phyloP scores from a whole-genome alignment of 139 green algal genomes.

The Chlorella sp. region DNA sequence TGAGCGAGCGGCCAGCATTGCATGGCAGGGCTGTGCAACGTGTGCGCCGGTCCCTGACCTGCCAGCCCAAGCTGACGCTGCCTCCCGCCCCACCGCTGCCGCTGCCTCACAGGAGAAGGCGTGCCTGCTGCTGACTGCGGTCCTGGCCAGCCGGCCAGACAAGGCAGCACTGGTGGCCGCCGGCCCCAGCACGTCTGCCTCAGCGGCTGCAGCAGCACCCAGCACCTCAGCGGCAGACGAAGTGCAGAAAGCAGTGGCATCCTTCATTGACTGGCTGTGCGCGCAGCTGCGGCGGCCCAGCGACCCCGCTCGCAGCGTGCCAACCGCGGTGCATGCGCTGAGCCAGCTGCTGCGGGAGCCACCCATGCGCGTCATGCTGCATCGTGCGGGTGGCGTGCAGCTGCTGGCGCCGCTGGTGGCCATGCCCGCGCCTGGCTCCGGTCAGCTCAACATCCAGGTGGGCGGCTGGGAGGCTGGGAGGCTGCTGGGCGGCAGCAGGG shows the following conservation, averaged over 20 bases:
- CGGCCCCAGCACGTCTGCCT: background rate
- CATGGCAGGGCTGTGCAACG: too few relatives aligned
- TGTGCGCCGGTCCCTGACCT: too few relatives aligned
- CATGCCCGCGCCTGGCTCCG: conserved; percentile 43
- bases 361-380: conserved; percentile 72
- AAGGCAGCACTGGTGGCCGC: conserved; percentile 46
- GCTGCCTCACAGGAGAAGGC: conserved; percentile 69
- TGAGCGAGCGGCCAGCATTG: too few relatives aligned
- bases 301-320: conserved; percentile 65
- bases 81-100: too few relatives aligned
- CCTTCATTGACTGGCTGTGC: conserved; percentile 90
- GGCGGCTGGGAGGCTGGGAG: too few relatives aligned
- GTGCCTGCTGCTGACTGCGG: conserved; percentile 70
- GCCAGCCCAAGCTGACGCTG: too few relatives aligned
- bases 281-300: conserved; percentile 85
- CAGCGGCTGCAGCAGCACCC: conserved; percentile 27
- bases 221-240: background rate
- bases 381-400: conserved; percentile 52
- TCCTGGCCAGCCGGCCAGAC: conserved; percentile 70
- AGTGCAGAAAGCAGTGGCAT: conserved; percentile 38
- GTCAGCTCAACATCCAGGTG: conserved; percentile 72
- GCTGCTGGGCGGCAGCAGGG: too few relatives aligned
- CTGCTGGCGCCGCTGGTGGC: conserved; percentile 79
- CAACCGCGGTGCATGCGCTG: conserved; percentile 70
- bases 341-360: conserved; percentile 84